A percentile compares a stretch with the other conserved stretches of the same genome.
phyloP scores from a whole-genome alignment of 2,329 filamentous ascomycete genomes.

The Chaetomium sp. region DNA sequence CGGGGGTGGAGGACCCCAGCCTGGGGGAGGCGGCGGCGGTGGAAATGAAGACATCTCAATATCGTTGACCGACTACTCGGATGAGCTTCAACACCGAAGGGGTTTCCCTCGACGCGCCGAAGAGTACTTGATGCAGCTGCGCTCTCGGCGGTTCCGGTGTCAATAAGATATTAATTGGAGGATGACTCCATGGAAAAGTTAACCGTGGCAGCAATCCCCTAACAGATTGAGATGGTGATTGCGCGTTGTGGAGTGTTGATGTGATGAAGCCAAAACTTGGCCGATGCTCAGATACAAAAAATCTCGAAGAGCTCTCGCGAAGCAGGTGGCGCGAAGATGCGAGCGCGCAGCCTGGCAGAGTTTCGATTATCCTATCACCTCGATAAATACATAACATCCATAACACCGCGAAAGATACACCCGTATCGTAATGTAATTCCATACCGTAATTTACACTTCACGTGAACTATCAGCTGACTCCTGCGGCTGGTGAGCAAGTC shows the following conservation, averaged over 20 bases:
- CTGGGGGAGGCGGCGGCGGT: slow-evolving; percentile 60
- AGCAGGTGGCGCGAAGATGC: slow-evolving; percentile 29
- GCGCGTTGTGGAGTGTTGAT: slow-evolving; percentile 21
- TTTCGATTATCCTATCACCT: slow-evolving; percentile 16
- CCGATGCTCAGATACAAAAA: slow-evolving; percentile 32
- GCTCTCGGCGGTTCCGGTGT: slow-evolving; percentile 18
- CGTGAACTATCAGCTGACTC: slow-evolving; percentile 21
- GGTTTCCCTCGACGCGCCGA: slow-evolving; percentile 22
- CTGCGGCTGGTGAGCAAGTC: neutral
- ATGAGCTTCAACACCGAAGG: slow-evolving; percentile 19
- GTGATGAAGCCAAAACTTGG: slow-evolving; percentile 33
- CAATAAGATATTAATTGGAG: slow-evolving; percentile 2
- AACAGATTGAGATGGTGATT: slow-evolving; percentile 32
- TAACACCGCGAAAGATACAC: neutral
- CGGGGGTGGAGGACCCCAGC: slow-evolving; percentile 61
- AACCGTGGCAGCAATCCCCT: slow-evolving; percentile 25
- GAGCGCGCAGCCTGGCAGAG: slow-evolving; percentile 24
- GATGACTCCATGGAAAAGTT: slow-evolving; percentile 22
- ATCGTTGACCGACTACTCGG: neutral
- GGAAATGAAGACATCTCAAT: slow-evolving; percentile 53
- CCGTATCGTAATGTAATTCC: neutral
- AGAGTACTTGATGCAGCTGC: slow-evolving; percentile 23
- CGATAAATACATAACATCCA: slow-evolving; percentile 17
- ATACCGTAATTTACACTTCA: slow-evolving; percentile 1
- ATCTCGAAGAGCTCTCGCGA: slow-evolving; percentile 32